Evolutionary conservation across 2,329 filamentous ascomycete genomes (phyloP).

Genomic region (Atkinsonella hypoxylon): DNA sequence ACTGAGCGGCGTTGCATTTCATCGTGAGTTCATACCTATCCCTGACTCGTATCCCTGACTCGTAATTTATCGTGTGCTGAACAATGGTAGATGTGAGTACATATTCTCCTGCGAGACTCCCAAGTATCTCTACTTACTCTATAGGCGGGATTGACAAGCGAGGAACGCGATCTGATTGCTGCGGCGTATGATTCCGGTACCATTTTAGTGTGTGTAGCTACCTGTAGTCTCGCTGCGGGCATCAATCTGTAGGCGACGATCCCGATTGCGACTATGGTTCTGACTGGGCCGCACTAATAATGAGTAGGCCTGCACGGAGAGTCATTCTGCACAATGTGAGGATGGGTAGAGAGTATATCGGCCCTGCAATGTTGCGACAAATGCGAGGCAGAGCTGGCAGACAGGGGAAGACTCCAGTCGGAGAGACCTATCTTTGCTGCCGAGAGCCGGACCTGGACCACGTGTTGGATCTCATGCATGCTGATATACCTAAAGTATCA

Average conservation of each 20-base stretch:
- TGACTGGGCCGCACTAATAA: slow-evolving; percentile 6
- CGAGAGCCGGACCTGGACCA: slow-evolving; percentile 55
- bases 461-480: slow-evolving; percentile 58
- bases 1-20: slow-evolving; percentile 58
- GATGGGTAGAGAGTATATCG: slow-evolving; percentile 67
- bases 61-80: slow-evolving; percentile 1
- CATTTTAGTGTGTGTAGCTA: slow-evolving; percentile 61
- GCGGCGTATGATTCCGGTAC: slow-evolving; percentile 57
- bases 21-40: slow-evolving; percentile 38
- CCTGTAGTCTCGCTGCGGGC: slow-evolving; percentile 71
- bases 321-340: slow-evolving; percentile 65
- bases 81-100: slow-evolving; percentile 23
- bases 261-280: too few relatives aligned
- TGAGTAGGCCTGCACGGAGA: slow-evolving; percentile 44
- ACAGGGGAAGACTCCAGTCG: slow-evolving; percentile 66
- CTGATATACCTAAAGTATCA: slow-evolving; percentile 56
- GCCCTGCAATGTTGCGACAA: slow-evolving; percentile 66
- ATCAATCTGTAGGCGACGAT: slow-evolving; percentile 48
- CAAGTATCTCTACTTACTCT: slow-evolving; percentile 12
- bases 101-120: not conserved
- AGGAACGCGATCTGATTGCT: slow-evolving; percentile 62
- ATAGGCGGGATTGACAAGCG: slow-evolving; percentile 56
- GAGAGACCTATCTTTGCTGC: slow-evolving; percentile 69
- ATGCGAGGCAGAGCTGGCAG: slow-evolving; percentile 70
- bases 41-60: too few relatives aligned